A percentile compares a stretch with the other conserved stretches of the same genome.
phyloP scores from a whole-genome alignment of 2,329 filamentous ascomycete species.

The Arthroderma sp. region DNA sequence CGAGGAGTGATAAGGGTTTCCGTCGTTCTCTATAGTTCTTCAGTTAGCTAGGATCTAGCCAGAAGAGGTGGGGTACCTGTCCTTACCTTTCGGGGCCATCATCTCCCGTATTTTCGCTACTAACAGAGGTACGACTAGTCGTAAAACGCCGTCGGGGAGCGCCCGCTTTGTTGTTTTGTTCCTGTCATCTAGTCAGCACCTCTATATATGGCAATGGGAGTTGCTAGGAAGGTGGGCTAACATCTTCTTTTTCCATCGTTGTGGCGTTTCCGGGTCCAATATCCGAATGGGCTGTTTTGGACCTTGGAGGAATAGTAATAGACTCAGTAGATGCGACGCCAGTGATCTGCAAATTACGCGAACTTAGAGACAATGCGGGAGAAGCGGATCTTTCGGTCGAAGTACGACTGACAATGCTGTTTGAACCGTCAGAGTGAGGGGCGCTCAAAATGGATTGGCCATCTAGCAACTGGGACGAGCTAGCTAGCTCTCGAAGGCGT shows the following conservation, averaged over 20 bases:
- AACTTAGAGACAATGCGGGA: slow-evolving; percentile 27
- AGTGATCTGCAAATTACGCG: slow-evolving; percentile 27
- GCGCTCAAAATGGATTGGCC: slow-evolving; percentile 6
- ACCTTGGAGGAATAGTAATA: not conserved
- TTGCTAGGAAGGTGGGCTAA: not conserved
- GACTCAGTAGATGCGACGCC: slow-evolving; percentile 8
- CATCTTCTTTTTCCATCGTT: not conserved
- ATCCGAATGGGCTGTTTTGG: not conserved
- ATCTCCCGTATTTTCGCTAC: not conserved
- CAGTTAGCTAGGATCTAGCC: not conserved
- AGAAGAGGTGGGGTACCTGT: not conserved
- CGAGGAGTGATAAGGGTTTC: slow-evolving; percentile 26
- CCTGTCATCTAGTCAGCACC: not conserved
- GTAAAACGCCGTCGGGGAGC: not conserved
- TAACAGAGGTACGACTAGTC: not conserved
- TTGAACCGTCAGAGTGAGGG: slow-evolving; percentile 19
- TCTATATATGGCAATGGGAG: not conserved
- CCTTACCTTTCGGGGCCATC: not conserved
- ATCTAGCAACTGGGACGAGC: slow-evolving; percentile 52
- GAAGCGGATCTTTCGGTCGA: slow-evolving; percentile 29
- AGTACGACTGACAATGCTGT: slow-evolving; percentile 28
- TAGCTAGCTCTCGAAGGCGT: slow-evolving; percentile 73
- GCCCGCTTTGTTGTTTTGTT: not conserved
- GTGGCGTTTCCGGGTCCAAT: not conserved
- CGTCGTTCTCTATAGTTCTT: not conserved